Percentiles rank a stretch among this genome's conserved stretches.
phyloP scores from a whole-genome alignment of 2,329 filamentous ascomycete genomes.

The Harringtonia aguacate region DNA sequence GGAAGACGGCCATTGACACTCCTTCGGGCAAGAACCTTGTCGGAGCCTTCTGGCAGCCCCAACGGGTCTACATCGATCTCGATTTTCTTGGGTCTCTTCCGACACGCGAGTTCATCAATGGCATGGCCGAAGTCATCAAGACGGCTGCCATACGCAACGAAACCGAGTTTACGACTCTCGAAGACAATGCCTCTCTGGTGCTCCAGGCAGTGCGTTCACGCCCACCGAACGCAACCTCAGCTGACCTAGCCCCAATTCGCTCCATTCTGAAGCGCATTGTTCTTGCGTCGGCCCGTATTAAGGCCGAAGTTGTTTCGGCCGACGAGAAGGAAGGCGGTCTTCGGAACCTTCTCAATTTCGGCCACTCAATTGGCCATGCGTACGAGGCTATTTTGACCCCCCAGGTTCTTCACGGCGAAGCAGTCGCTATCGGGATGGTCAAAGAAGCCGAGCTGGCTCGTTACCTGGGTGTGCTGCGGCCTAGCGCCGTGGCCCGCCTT shows the following conservation, averaged over 20 bases:
- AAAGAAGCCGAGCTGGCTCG: conserved; percentile 92
- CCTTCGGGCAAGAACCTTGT: conserved; percentile 93
- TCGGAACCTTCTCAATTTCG: conserved; percentile 92
- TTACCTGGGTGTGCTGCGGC: conserved; percentile 74
- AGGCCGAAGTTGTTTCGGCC: conserved; percentile 86
- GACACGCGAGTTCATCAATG: conserved; percentile 89
- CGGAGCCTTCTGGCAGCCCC: conserved; percentile 92
- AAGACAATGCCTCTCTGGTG: conserved; percentile 69
- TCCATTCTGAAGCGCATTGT: conserved; percentile 68
- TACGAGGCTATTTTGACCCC: conserved; percentile 93
- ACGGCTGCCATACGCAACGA: conserved; percentile 96
- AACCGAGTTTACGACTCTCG: conserved; percentile 71
- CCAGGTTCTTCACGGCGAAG: conserved; percentile 90
- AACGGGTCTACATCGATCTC: conserved; percentile 88
- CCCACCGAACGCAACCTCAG: conserved; percentile 22
- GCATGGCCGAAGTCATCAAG: conserved; percentile 97
- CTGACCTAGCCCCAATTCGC: conserved; percentile 60
- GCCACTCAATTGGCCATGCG: conserved; percentile 94
- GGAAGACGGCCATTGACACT: conserved; percentile 96
- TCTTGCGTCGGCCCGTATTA: conserved; percentile 81
- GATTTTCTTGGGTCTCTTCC: conserved; percentile 85
- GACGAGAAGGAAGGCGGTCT: conserved; percentile 93
- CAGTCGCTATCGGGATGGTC: conserved; percentile 95
- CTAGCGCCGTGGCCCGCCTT: conserved; percentile 78
- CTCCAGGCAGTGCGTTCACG: conserved; percentile 58